These are phyloP conservation scores for Aspergillus neotritici DNA, from an alignment of 2,329 filamentous ascomycete species.

Conservation along the genomic window DNA sequence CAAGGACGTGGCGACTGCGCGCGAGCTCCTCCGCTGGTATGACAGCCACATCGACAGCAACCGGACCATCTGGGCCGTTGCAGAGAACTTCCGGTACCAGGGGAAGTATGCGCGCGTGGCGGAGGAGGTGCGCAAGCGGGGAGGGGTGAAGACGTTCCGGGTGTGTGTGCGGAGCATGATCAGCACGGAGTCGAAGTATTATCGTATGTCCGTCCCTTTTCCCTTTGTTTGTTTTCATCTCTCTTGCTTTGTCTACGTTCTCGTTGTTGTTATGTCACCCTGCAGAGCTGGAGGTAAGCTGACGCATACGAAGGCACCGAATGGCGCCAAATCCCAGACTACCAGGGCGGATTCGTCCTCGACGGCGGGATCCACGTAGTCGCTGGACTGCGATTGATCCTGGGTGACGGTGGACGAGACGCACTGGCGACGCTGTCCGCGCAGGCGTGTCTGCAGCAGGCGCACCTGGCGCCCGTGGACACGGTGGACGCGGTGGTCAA, in stretches of 20 bases:
- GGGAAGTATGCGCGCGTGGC: slow-evolving; percentile 44
- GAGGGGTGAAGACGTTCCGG: slow-evolving; percentile 48
- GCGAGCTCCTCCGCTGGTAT: slow-evolving; percentile 49
- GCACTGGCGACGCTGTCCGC: slow-evolving; percentile 43
- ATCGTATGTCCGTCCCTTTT: slow-evolving; percentile 30
- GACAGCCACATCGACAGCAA: slow-evolving; percentile 35
- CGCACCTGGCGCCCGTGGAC: slow-evolving; percentile 52
- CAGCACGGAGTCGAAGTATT: slow-evolving; percentile 50
- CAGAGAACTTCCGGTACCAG: slow-evolving; percentile 55
- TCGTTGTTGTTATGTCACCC: too few relatives aligned
- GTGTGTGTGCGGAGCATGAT: slow-evolving; percentile 43
- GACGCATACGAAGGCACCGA: slow-evolving; percentile 38
- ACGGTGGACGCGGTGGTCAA: slow-evolving; percentile 50
- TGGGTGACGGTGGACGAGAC: slow-evolving; percentile 39
- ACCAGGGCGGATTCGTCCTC: slow-evolving; percentile 56
- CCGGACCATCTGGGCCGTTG: slow-evolving; percentile 44
- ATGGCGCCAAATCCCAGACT: slow-evolving; percentile 52
- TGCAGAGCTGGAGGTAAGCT: slow-evolving; percentile 3
- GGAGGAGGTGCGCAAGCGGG: slow-evolving; percentile 43
- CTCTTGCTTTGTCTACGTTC: neutral
- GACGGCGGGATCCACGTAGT: slow-evolving; percentile 55
- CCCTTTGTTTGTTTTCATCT: slow-evolving; percentile 1
- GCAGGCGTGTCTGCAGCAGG: slow-evolving; percentile 45
- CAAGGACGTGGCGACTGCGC: slow-evolving; percentile 49
- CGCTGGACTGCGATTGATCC: slow-evolving; percentile 47